These are phyloP conservation scores for Neophaeococcomyces aloes DNA, from an alignment of 2,329 filamentous ascomycete species.

Conservation along the genomic window DNA sequence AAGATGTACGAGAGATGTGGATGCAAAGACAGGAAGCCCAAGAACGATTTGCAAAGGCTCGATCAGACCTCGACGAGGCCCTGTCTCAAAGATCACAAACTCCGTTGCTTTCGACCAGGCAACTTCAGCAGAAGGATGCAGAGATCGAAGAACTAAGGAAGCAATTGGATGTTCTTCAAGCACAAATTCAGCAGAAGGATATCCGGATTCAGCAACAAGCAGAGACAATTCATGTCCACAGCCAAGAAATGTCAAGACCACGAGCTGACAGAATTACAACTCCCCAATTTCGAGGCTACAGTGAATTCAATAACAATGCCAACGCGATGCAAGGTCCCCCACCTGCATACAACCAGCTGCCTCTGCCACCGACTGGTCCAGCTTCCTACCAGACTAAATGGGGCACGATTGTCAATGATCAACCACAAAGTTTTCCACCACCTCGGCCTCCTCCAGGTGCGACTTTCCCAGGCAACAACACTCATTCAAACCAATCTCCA, in stretches of 20 bases:
- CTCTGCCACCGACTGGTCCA: background rate
- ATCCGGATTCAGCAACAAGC: background rate
- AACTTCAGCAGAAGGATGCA: background rate
- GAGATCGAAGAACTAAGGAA: background rate
- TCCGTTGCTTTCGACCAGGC: background rate
- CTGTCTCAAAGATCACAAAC: constrained; percentile 2
- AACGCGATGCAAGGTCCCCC: no score
- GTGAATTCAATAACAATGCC: background rate
- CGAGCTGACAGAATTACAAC: background rate
- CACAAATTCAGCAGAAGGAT: background rate
- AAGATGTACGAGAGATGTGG: no score
- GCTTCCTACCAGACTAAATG: background rate
- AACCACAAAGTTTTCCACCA: background rate
- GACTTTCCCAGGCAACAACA: background rate
- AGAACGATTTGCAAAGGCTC: background rate
- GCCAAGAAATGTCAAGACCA: background rate
- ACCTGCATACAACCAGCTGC: no score
- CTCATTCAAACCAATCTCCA: background rate
- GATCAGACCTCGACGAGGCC: constrained; percentile 1
- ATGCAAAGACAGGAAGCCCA: background rate
- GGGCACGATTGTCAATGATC: background rate
- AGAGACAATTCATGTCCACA: constrained; percentile 1
- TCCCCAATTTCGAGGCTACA: background rate
- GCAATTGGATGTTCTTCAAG: background rate
- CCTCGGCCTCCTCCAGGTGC: background rate